These are phyloP conservation scores for Sonneratia caseolaris DNA, from an alignment of 345 rosid species.

Conservation along the genomic window DNA sequence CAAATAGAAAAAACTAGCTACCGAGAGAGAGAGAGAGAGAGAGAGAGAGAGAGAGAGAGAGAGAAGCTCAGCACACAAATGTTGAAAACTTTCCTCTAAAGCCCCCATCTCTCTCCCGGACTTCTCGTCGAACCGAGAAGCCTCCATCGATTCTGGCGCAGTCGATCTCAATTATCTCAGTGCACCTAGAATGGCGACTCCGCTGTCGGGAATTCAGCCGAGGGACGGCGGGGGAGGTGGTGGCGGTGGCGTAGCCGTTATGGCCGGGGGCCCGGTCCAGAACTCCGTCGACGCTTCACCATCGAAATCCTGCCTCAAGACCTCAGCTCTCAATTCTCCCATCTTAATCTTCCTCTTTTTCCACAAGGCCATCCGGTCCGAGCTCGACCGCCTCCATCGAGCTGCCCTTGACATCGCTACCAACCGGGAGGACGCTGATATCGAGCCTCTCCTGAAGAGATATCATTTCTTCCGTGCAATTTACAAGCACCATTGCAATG, in stretches of 20 bases:
- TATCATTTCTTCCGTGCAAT: constrained; percentile 45
- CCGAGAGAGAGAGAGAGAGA: neutral
- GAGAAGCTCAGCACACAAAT: constrained; percentile 1
- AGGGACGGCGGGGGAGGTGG: constrained; percentile 21
- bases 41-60: neutral
- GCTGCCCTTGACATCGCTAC: constrained; percentile 49
- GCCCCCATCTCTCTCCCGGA: neutral
- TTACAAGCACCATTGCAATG: constrained; percentile 66
- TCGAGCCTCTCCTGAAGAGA: constrained; percentile 33
- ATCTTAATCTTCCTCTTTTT: constrained; percentile 57
- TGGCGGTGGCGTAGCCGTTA: constrained; percentile 47
- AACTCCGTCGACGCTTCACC: constrained; percentile 38
- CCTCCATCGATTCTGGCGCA: neutral
- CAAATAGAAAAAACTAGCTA: no score
- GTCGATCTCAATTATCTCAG: neutral
- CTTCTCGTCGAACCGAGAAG: neutral
- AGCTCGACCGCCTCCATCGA: constrained; percentile 54
- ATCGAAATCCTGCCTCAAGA: constrained; percentile 32
- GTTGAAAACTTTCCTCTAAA: neutral
- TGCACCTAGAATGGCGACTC: constrained; percentile 35
- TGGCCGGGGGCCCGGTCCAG: constrained; percentile 34
- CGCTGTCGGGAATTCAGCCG: constrained; percentile 34
- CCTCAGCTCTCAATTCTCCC: constrained; percentile 48
- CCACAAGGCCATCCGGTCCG: constrained; percentile 59
- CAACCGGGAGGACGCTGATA: constrained; percentile 28